Percentiles rank a stretch among this genome's conserved stretches.
Evolutionary conservation across 257 asterid species (phyloP).

Genomic region (Solanum virginianum): DNA sequence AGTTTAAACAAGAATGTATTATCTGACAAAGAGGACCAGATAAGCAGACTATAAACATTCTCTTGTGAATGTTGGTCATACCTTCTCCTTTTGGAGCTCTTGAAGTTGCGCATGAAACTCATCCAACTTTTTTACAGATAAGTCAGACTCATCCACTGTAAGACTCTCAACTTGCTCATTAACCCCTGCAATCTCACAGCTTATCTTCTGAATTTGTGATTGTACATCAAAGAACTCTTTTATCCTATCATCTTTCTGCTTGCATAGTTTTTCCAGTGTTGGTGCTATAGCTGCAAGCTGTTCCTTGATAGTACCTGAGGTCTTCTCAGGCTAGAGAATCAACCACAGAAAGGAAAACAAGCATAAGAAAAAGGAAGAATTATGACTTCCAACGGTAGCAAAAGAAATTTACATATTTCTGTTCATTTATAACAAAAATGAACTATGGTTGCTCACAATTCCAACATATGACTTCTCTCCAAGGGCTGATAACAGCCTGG

Average conservation of each 20-base stretch:
- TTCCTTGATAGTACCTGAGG: slow-evolving; percentile 91
- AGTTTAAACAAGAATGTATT: slow-evolving; percentile 1
- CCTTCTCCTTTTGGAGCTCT: slow-evolving; percentile 96
- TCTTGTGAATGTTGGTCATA: slow-evolving; percentile 4
- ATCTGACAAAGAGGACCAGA: not conserved
- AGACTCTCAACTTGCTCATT: slow-evolving; percentile 47
- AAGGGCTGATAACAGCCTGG: slow-evolving; percentile 68
- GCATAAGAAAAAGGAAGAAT: not conserved
- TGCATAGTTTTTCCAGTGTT: slow-evolving; percentile 68
- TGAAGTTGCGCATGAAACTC: slow-evolving; percentile 76
- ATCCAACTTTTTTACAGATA: slow-evolving; percentile 69
- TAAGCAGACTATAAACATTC: not conserved
- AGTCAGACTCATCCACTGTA: slow-evolving; percentile 70
- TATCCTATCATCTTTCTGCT: slow-evolving; percentile 75
- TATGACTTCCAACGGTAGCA: not conserved
- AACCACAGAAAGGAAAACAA: not conserved
- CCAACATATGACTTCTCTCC: slow-evolving; percentile 74
- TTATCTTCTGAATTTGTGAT: slow-evolving; percentile 73
- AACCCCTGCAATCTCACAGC: slow-evolving; percentile 74
- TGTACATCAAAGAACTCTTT: slow-evolving; percentile 83
- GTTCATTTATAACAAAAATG: not conserved
- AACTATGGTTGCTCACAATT: slow-evolving; percentile 37
- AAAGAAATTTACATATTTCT: not conserved
- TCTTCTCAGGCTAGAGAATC: slow-evolving; percentile 72
- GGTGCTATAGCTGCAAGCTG: slow-evolving; percentile 93